A percentile compares a stretch with the other conserved stretches of the same genome.
These are phyloP conservation scores for Globisporangium orthogonon DNA, from an alignment of 352 stramenopile species.

Conservation along the genomic window DNA sequence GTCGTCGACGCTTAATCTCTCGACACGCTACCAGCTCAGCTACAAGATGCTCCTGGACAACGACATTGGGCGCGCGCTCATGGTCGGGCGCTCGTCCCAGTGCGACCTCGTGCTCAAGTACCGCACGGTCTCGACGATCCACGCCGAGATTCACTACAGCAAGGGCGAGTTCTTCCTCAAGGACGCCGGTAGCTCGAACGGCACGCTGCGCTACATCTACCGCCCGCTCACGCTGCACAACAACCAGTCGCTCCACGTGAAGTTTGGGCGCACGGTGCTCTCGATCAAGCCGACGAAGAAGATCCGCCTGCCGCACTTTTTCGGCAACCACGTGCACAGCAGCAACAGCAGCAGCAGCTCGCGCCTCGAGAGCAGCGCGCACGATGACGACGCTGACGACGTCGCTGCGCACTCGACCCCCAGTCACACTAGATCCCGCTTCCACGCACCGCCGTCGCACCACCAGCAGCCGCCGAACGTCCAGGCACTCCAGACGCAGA, in stretches of 20 bases:
- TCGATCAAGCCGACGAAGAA: slow-evolving; percentile 89
- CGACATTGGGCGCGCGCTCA: slow-evolving; percentile 86
- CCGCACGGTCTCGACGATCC: slow-evolving; percentile 91
- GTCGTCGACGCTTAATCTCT: slow-evolving; percentile 79
- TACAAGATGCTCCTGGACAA: slow-evolving; percentile 92
- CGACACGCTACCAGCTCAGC: slow-evolving; percentile 80
- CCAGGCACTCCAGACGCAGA: slow-evolving; percentile 44
- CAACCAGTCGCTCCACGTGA: slow-evolving; percentile 84
- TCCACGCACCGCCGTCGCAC: slow-evolving; percentile 31
- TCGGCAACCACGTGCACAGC: slow-evolving; percentile 47
- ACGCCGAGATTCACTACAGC: slow-evolving; percentile 91
- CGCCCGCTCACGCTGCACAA: slow-evolving; percentile 88
- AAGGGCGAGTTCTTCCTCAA: slow-evolving; percentile 94
- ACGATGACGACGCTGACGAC: slow-evolving; percentile 59
- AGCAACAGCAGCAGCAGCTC: slow-evolving; percentile 44
- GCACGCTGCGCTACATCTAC: slow-evolving; percentile 93
- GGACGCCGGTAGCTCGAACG: slow-evolving; percentile 92
- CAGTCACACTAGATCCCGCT: slow-evolving; percentile 61
- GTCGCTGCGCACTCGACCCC: slow-evolving; percentile 39
- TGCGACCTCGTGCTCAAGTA: slow-evolving; percentile 95
- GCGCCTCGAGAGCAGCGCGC: slow-evolving; percentile 47
- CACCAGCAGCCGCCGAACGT: slow-evolving; percentile 21
- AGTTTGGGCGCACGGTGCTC: slow-evolving; percentile 82
- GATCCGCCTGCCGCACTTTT: slow-evolving; percentile 82
- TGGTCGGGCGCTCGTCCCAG: slow-evolving; percentile 91